Evolutionary conservation across 805 yeast genomes (phyloP).

Genomic region (Teunomyces pallodes): DNA sequence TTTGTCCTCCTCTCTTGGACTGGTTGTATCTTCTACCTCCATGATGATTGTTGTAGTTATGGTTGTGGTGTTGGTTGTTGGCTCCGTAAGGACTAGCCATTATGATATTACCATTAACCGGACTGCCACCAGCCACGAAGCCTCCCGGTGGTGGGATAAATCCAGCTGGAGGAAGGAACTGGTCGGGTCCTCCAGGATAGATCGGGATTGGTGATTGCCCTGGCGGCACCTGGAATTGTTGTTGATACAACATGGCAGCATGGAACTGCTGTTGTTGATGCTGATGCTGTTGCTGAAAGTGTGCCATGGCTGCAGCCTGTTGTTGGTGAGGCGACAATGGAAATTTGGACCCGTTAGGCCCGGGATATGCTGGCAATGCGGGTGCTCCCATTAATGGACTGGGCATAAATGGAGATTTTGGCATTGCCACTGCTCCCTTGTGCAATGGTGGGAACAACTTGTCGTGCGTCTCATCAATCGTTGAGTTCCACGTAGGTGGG

Average conservation of each 20-base stretch:
- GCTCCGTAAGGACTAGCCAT: constrained; percentile 14
- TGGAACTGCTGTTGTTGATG: constrained; percentile 31
- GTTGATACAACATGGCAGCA: constrained; percentile 40
- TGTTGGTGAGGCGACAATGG: constrained; percentile 32
- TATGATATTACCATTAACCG: constrained; percentile 26
- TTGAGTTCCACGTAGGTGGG: constrained; percentile 74
- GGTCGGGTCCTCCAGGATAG: constrained; percentile 33
- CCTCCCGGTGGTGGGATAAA: constrained; percentile 34
- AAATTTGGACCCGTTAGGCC: constrained; percentile 18
- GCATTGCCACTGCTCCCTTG: constrained; percentile 11
- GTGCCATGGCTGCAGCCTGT: constrained; percentile 28
- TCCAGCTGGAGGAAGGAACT: constrained; percentile 33
- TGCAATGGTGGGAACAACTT: constrained; percentile 45
- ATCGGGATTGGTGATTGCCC: constrained; percentile 34
- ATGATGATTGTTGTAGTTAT: constrained; percentile 3
- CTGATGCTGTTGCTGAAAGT: constrained; percentile 18
- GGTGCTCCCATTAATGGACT: constrained; percentile 31
- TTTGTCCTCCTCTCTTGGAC: constrained; percentile 12
- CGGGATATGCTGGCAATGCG: constrained; percentile 13
- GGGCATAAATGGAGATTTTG: constrained; percentile 25
- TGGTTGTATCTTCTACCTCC: constrained; percentile 12
- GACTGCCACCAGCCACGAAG: constrained; percentile 25
- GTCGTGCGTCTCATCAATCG: constrained; percentile 55
- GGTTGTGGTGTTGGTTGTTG: constrained; percentile 7
- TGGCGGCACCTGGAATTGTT: constrained; percentile 30